These are phyloP conservation scores for Penicillium canariense DNA, from an alignment of 495 filamentous ascomycete species.

Conservation along the genomic window DNA sequence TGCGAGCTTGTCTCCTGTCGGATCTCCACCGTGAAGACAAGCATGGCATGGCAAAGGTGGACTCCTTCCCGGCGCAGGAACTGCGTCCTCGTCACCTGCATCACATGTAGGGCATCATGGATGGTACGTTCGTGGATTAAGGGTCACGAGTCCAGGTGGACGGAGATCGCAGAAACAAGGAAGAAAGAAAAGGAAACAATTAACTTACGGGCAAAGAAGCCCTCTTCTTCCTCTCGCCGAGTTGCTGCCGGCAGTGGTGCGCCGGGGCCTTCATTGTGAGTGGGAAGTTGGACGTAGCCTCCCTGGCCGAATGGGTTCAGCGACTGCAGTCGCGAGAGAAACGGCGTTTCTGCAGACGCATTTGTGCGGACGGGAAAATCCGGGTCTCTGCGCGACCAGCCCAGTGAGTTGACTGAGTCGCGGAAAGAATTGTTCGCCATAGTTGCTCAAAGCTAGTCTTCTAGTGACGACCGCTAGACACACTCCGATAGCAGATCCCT, in stretches of 20 bases:
- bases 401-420: constrained; percentile 89
- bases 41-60: constrained; percentile 16
- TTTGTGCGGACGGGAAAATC: constrained; percentile 79
- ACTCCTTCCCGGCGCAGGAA: constrained; percentile 42
- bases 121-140: constrained; percentile 23
- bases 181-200: not conserved
- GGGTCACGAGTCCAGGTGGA: constrained; percentile 15
- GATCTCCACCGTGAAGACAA: constrained; percentile 20
- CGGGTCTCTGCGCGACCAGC: constrained; percentile 85
- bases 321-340: constrained; percentile 78
- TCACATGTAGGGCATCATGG: constrained; percentile 10
- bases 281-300: constrained; percentile 91
- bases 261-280: constrained; percentile 70
- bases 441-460: constrained; percentile 9
- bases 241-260: constrained; percentile 82
- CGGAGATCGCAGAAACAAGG: not conserved
- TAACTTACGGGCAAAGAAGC: constrained; percentile 92
- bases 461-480: not conserved
- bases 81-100: constrained; percentile 40
- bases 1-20: constrained; percentile 13
- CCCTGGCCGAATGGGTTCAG: constrained; percentile 85
- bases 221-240: constrained; percentile 90
- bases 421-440: constrained; percentile 93
- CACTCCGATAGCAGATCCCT: constrained; percentile 6
- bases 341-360: constrained; percentile 62